Evolutionary conservation across 495 filamentous ascomycete species (phyloP).

Genomic region (Lophium mytilinum): DNA sequence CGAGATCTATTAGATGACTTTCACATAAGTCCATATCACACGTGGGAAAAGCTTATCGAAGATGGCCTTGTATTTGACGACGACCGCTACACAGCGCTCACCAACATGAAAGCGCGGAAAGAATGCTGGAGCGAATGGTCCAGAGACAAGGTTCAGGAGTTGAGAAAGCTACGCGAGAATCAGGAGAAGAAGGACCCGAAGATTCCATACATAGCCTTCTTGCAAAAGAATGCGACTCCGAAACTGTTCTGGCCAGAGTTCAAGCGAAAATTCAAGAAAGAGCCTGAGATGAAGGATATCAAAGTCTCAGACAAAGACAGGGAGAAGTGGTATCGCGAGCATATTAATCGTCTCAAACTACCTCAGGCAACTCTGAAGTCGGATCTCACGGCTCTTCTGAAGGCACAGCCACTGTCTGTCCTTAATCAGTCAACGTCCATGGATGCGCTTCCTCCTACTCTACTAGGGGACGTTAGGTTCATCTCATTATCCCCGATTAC

Average conservation of each 20-base stretch:
- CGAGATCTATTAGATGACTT: constrained; percentile 78
- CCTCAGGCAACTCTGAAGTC: constrained; percentile 66
- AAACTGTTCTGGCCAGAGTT: constrained; percentile 98
- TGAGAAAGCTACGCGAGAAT: constrained; percentile 64
- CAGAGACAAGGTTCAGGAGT: constrained; percentile 56
- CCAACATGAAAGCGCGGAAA: constrained; percentile 70
- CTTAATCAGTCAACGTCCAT: constrained; percentile 60
- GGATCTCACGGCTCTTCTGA: constrained; percentile 71
- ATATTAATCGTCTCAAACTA: constrained; percentile 69
- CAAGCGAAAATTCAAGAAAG: constrained; percentile 78
- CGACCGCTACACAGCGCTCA: constrained; percentile 71
- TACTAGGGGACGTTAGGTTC: constrained; percentile 73
- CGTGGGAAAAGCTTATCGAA: constrained; percentile 82
- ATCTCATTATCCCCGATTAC: constrained; percentile 63
- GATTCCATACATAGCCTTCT: constrained; percentile 74
- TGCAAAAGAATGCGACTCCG: constrained; percentile 70
- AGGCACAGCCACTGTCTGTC: constrained; percentile 51
- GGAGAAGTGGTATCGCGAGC: constrained; percentile 85
- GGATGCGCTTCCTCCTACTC: constrained; percentile 54
- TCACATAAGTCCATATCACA: constrained; percentile 75
- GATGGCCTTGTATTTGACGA: constrained; percentile 80
- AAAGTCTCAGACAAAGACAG: constrained; percentile 76
- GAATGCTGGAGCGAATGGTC: constrained; percentile 80
- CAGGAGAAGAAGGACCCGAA: constrained; percentile 78
- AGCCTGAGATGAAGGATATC: constrained; percentile 68